Percentiles rank a stretch among this genome's conserved stretches.
Conservation (phyloP, 1,139 yeast genomes). For the Spathaspora sp. region DNA sequence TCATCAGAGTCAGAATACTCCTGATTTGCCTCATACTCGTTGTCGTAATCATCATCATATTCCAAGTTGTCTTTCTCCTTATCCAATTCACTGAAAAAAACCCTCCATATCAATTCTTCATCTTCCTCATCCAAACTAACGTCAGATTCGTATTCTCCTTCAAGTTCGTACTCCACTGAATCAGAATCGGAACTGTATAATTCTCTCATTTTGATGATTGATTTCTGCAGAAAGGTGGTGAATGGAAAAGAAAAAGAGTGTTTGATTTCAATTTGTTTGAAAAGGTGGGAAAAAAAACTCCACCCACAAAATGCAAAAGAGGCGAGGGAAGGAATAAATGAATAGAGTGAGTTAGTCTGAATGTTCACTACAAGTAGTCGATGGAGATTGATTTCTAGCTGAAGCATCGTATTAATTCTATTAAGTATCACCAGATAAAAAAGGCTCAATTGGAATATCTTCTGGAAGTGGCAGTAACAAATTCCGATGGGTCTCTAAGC, state of each 20-base stretch:
- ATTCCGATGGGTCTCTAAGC: too few relatives aligned
- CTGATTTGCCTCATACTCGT: slow-evolving; percentile 25
- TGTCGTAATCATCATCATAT: slow-evolving; percentile 13
- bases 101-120: slow-evolving; percentile 47
- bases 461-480: too few relatives aligned
- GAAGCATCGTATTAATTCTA: too few relatives aligned
- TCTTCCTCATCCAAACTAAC: slow-evolving; percentile 49
- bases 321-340: too few relatives aligned
- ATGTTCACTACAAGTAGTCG: too few relatives aligned
- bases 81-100: slow-evolving; percentile 34
- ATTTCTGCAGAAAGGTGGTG: background rate
- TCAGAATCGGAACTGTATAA: background rate
- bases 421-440: too few relatives aligned
- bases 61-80: slow-evolving; percentile 11
- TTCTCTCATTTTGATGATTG: background rate
- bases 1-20: slow-evolving; percentile 12
- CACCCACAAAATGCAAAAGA: too few relatives aligned
- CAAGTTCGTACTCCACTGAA: slow-evolving; percentile 4
- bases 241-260: background rate
- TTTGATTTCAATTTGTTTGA: background rate
- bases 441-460: too few relatives aligned
- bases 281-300: too few relatives aligned
- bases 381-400: too few relatives aligned
- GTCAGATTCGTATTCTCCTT: slow-evolving; percentile 27
- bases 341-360: too few relatives aligned